Conservation (phyloP, 164 flowering plant species). For the Aristolochia contorta region DNA sequence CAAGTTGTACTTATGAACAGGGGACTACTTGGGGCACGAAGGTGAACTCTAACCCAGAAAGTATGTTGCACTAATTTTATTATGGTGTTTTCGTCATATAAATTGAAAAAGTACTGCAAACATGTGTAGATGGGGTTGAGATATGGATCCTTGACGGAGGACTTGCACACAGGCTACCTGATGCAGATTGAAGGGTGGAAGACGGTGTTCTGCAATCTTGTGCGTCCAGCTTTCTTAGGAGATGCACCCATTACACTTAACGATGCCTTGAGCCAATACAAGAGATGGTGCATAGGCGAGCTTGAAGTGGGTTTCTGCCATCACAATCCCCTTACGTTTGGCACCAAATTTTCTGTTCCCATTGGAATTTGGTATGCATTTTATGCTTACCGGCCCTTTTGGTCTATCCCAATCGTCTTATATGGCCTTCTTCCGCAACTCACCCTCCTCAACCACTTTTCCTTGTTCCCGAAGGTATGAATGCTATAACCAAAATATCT, state of each 20-base stretch:
- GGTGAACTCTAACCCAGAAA: not conserved
- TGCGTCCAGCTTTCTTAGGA: conserved; percentile 59
- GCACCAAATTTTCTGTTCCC: conserved; percentile 22
- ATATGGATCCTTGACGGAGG: conserved; percentile 78
- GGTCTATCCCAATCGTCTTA: conserved; percentile 35
- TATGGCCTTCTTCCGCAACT: conserved; percentile 64
- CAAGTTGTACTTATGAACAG: conserved; percentile 4
- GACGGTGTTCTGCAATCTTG: conserved; percentile 47
- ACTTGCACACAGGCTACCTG: conserved; percentile 55
- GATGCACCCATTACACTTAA: conserved; percentile 38
- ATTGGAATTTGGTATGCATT: conserved; percentile 9
- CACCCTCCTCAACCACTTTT: conserved; percentile 32
- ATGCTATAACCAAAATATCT: not conserved
- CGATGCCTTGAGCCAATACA: conserved; percentile 43
- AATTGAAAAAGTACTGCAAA: too few relatives aligned
- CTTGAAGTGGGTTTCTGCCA: conserved; percentile 37
- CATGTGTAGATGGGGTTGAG: conserved; percentile 46
- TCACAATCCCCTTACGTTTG: conserved; percentile 39
- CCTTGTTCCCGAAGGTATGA: conserved; percentile 60
- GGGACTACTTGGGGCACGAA: conserved; percentile 6
- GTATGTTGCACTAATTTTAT: too few relatives aligned
- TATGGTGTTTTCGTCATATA: not conserved
- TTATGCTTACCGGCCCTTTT: conserved; percentile 35
- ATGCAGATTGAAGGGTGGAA: conserved; percentile 78
- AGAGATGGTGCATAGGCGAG: conserved; percentile 58